Evolutionary conservation across 2,329 filamentous ascomycete genomes (phyloP).

Genomic region (Phyllosticta ampelicida): DNA sequence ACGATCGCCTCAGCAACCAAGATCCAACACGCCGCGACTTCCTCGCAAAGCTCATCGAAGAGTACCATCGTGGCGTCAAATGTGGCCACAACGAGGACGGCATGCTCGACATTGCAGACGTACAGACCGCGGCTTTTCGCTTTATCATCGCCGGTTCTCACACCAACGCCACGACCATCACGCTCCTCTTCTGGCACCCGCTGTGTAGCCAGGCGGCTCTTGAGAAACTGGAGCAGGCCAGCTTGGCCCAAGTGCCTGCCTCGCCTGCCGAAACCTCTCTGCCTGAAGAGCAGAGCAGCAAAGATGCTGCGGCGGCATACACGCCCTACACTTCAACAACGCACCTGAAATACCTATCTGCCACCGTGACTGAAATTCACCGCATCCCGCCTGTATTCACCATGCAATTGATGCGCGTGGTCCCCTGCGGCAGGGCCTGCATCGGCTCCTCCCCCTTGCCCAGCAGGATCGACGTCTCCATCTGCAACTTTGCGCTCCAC

Average conservation of each 20-base stretch:
- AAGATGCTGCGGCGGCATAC: neutral
- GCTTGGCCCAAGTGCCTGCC: neutral
- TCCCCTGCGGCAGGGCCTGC: neutral
- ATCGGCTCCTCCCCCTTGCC: neutral
- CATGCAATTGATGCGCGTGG: conserved; percentile 4
- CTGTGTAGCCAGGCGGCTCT: neutral
- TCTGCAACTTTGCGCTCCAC: neutral
- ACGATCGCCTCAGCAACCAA: neutral
- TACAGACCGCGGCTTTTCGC: conserved; percentile 10
- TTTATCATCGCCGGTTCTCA: conserved; percentile 10
- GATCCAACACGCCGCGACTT: neutral
- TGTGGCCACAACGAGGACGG: neutral
- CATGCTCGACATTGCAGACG: neutral
- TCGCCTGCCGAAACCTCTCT: neutral
- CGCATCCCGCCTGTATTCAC: conserved; percentile 10
- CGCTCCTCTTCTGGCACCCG: conserved; percentile 5
- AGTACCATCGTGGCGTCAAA: neutral
- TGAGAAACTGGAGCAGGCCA: neutral
- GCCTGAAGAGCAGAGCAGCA: neutral
- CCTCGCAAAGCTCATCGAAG: neutral
- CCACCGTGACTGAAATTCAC: neutral
- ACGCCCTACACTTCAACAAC: neutral
- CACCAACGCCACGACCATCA: conserved; percentile 5
- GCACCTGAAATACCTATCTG: neutral
- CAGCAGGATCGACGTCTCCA: neutral